Evolutionary conservation across 1,284 basidiomycete genomes (phyloP).

Genomic region (Leccinum glutinopallens): DNA sequence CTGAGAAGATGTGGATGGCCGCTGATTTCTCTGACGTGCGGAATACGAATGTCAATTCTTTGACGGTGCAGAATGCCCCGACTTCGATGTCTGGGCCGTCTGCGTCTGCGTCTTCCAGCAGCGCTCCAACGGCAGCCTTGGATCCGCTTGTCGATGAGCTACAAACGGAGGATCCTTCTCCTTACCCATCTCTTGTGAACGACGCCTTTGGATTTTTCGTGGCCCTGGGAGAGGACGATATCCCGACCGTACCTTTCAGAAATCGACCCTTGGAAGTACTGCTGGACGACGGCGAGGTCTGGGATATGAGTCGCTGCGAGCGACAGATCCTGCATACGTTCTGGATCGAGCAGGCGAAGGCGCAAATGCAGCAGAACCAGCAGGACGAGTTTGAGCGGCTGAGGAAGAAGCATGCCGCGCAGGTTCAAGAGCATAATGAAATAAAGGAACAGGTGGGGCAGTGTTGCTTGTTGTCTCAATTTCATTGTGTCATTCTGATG

Average conservation of each 20-base stretch:
- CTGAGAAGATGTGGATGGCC: constrained; percentile 37
- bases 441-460: constrained; percentile 40
- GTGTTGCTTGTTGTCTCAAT: constrained; percentile 20
- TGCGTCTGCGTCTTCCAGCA: background rate
- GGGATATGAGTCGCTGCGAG: constrained; percentile 47
- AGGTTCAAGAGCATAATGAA: constrained; percentile 36
- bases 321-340: constrained; percentile 39
- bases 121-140: background rate
- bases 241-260: constrained; percentile 39
- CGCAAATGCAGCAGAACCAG: constrained; percentile 35
- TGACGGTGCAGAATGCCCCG: constrained; percentile 5
- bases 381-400: constrained; percentile 42
- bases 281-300: constrained; percentile 39
- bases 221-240: constrained; percentile 31
- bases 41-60: constrained; percentile 5
- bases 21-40: constrained; percentile 4
- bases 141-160: constrained; percentile 3
- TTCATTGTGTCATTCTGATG: constrained; percentile 6
- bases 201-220: constrained; percentile 38
- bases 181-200: constrained; percentile 18
- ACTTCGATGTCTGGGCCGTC: background rate
- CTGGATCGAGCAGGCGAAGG: constrained; percentile 38
- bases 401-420: constrained; percentile 35
- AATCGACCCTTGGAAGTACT: constrained; percentile 42
- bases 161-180: constrained; percentile 36